These are phyloP conservation scores for Echinosophora koreensis DNA, from an alignment of 306 rosid species.

Conservation along the genomic window DNA sequence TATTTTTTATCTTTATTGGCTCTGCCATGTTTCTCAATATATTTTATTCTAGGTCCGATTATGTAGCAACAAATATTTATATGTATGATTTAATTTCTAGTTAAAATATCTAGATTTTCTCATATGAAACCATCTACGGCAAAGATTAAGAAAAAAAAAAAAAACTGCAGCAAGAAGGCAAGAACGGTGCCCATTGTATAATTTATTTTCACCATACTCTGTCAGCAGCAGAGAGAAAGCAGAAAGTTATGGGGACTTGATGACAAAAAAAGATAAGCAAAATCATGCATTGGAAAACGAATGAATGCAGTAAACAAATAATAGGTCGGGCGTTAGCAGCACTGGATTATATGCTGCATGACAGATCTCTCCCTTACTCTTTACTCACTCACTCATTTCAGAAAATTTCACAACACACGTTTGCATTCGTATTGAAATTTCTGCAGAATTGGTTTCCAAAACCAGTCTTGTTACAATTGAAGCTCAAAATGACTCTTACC, in stretches of 20 bases:
- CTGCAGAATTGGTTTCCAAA: neutral
- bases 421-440: neutral
- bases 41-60: too few species aligned
- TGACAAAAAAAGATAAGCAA: conserved; percentile 39
- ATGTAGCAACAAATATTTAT: too few species aligned
- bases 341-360: conserved; percentile 22
- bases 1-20: too few species aligned
- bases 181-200: neutral
- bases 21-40: too few species aligned
- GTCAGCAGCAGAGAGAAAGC: conserved; percentile 33
- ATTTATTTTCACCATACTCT: conserved; percentile 44
- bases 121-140: too few species aligned
- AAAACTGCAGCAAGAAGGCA: neutral
- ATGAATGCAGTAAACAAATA: conserved; percentile 44
- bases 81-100: too few species aligned
- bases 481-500: too few species aligned
- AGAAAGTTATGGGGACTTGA: conserved; percentile 51
- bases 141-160: neutral
- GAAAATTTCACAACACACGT: neutral
- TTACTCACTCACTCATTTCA: neutral
- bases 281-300: conserved; percentile 50
- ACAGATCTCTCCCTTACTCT: neutral
- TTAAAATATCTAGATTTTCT: too few species aligned
- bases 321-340: conserved; percentile 50
- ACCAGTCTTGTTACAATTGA: neutral